phyloP scores from a whole-genome alignment of 2,329 filamentous ascomycete species.

The Colletotrichum chlorophyti region DNA sequence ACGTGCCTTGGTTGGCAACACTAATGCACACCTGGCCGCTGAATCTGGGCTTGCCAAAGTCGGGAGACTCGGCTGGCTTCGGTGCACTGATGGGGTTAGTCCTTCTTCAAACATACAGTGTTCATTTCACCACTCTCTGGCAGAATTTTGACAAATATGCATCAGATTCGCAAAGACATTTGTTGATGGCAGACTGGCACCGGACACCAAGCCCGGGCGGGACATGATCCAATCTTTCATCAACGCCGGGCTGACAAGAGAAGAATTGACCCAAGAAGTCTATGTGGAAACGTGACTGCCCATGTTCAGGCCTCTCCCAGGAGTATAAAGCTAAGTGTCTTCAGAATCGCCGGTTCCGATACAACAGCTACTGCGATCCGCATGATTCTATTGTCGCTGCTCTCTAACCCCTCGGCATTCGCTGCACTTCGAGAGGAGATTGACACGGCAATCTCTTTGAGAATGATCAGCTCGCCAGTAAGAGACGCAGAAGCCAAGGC shows the following conservation, averaged over 20 bases:
- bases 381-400: slow-evolving; percentile 56
- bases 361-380: slow-evolving; percentile 46
- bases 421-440: slow-evolving; percentile 56
- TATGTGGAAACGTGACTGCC: slow-evolving; percentile 27
- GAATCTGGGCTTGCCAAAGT: slow-evolving; percentile 32
- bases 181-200: slow-evolving; percentile 35
- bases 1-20: slow-evolving; percentile 33
- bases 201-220: slow-evolving; percentile 34
- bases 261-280: slow-evolving; percentile 37
- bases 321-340: background rate
- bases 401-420: slow-evolving; percentile 55
- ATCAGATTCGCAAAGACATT: slow-evolving; percentile 37
- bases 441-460: slow-evolving; percentile 36
- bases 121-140: no score
- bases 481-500: slow-evolving; percentile 43
- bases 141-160: background rate
- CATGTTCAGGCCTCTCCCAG: no score
- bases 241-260: slow-evolving; percentile 33
- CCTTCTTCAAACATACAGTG: background rate
- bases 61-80: slow-evolving; percentile 41
- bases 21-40: slow-evolving; percentile 32
- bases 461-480: slow-evolving; percentile 32
- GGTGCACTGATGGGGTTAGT: slow-evolving; percentile 37
- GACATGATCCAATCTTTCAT: slow-evolving; percentile 43
- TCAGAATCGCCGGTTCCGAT: slow-evolving; percentile 42